Percentiles rank a stretch among this genome's conserved stretches.
These are phyloP conservation scores for Geopyxis carbonaria DNA, from an alignment of 495 filamentous ascomycete genomes.

Conservation along the genomic window DNA sequence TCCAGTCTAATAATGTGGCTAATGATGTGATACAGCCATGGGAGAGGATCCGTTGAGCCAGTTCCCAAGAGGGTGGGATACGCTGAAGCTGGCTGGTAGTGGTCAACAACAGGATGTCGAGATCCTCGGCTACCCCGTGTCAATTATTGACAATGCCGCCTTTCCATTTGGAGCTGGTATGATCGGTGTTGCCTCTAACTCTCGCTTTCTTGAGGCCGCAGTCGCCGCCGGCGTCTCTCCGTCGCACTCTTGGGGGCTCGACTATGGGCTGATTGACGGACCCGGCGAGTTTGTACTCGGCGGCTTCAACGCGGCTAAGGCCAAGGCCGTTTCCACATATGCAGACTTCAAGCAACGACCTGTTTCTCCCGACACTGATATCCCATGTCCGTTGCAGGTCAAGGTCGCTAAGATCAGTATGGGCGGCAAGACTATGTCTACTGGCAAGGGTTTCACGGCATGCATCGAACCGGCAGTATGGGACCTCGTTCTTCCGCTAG, in stretches of 20 bases:
- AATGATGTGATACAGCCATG: constrained; percentile 2
- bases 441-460: constrained; percentile 18
- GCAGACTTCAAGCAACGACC: constrained; percentile 11
- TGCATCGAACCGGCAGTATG: constrained; percentile 23
- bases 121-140: constrained; percentile 11
- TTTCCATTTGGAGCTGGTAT: constrained; percentile 21
- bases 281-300: constrained; percentile 17
- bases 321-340: not conserved
- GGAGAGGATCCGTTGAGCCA: constrained; percentile 13
- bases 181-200: constrained; percentile 15
- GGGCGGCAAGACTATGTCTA: constrained; percentile 15
- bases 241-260: constrained; percentile 16
- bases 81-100: constrained; percentile 4
- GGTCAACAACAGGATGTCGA: not conserved
- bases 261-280: constrained; percentile 9
- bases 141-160: constrained; percentile 8
- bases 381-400: constrained; percentile 19
- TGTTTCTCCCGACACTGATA: constrained; percentile 16
- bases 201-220: constrained; percentile 13
- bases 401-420: constrained; percentile 14
- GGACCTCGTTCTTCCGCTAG: constrained; percentile 16
- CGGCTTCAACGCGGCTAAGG: constrained; percentile 19
- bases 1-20: not conserved
- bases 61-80: constrained; percentile 19
- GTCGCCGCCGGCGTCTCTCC: constrained; percentile 9